Percentiles rank a stretch among this genome's conserved stretches.
Evolutionary conservation across 345 rosid genomes (phyloP).

Genomic region (Citrus medica): DNA sequence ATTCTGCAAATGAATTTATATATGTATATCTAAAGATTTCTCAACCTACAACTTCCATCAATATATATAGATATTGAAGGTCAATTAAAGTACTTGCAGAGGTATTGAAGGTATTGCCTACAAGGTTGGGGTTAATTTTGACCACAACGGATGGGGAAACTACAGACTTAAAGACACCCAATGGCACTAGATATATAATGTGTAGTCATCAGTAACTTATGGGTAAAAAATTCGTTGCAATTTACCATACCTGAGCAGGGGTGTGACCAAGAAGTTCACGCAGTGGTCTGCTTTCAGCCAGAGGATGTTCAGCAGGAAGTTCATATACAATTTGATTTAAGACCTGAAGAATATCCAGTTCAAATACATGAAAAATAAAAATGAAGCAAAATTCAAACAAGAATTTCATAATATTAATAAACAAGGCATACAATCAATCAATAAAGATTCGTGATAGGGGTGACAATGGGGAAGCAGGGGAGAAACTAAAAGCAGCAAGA

Average conservation of each 20-base stretch:
- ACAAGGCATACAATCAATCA: neutral
- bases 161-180: neutral
- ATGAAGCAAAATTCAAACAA: neutral
- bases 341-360: conserved; percentile 43
- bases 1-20: neutral
- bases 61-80: too few species aligned
- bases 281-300: conserved; percentile 82
- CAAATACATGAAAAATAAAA: conserved; percentile 8
- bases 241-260: conserved; percentile 63
- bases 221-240: neutral
- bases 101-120: neutral
- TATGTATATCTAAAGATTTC: neutral
- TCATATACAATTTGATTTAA: conserved; percentile 91
- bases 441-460: neutral
- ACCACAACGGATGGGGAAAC: neutral
- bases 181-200: neutral
- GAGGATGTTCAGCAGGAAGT: conserved; percentile 89
- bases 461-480: conserved; percentile 1
- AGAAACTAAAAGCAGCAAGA: conserved; percentile 5
- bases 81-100: too few species aligned
- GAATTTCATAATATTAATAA: neutral
- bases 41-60: neutral
- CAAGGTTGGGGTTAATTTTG: neutral
- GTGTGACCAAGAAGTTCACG: conserved; percentile 92
- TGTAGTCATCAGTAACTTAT: neutral